Evolutionary conservation across 345 rosid species (phyloP), one percentile per base, ranked within the genome.

Genomic region (Aquilaria sinensis): DNA sequence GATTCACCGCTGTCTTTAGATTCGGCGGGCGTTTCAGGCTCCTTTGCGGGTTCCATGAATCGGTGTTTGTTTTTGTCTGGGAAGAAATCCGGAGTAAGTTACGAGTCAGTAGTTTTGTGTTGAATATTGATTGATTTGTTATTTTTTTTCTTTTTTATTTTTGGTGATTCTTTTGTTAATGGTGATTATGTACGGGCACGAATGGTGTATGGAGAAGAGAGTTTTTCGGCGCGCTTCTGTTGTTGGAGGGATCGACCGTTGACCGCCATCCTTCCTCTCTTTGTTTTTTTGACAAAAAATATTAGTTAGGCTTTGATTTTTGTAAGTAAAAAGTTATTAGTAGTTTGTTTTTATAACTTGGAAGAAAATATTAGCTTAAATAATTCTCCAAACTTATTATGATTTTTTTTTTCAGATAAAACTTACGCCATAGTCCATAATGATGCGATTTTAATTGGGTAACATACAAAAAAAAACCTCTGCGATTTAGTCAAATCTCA

Each of bases 201-300:
- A 55, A 64, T 30, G n/a, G 37, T 0, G 23, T 14, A 31, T 23
- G 46, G 53, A 49, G 47, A 43, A 11, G 66, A 53, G 62, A 61
- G 55, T 13, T 43, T 32, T 23, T 16, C 30, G 53, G 45, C 16
- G 52, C 15, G 61, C 31, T 47, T 15, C 10, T 47, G 14, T 56
- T 57, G 53, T 63, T 51, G 33, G 58, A 51, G 11, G 15, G 12
- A 49, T 53, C 64, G 70, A 71, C 75, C 69, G 64, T 64, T 67
- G 59, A 54, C 72, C 23, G 10, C 5, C 9, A 34, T 2, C 6
- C 10, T 29, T 9, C 2, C 1, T 23, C 23, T 23, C 1, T 23
- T 23, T 23, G 23, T 23, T 23, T 23, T 23, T 23, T 23, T 23
- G 23, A 23, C 23, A 23, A 23, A 23, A 23, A 23, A 23, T 23